phyloP scores from a whole-genome alignment of 2,329 filamentous ascomycete genomes.

The Colletotrichum destructivum region DNA sequence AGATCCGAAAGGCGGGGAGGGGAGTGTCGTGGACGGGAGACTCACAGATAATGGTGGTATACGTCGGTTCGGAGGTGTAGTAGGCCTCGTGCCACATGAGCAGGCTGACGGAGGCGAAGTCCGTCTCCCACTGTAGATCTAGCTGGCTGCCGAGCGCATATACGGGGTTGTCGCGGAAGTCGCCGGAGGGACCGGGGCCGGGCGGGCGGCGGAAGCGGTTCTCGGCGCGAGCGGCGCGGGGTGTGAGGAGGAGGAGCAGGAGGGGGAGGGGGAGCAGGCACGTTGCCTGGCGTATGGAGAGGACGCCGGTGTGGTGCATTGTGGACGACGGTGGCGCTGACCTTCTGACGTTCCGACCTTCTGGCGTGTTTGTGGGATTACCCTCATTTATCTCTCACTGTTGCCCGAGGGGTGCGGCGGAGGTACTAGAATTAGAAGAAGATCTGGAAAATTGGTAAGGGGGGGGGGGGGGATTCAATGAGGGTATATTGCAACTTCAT shows the following conservation, averaged over 20 bases:
- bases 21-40: background rate
- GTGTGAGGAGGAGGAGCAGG: background rate
- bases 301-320: background rate
- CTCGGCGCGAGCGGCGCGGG: background rate
- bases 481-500: no score
- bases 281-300: background rate
- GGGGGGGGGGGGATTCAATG: no score
- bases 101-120: background rate
- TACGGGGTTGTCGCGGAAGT: constrained; percentile 8
- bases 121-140: background rate
- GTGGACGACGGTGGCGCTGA: background rate
- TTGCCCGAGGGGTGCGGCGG: no score
- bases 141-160: background rate
- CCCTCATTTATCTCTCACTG: no score
- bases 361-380: no score
- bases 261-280: no score
- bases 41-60: background rate
- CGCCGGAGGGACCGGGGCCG: background rate
- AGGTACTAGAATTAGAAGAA: no score
- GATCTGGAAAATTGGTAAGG: no score
- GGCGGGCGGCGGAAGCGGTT: constrained; percentile 10
- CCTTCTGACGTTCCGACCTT: background rate
- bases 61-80: background rate
- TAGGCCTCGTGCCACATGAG: background rate
- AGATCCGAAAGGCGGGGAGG: no score